Evolutionary conservation across 2,329 filamentous ascomycete genomes (phyloP), one percentile per base, ranked within the genome.

Genomic region (Xylaria hypoxylon): DNA sequence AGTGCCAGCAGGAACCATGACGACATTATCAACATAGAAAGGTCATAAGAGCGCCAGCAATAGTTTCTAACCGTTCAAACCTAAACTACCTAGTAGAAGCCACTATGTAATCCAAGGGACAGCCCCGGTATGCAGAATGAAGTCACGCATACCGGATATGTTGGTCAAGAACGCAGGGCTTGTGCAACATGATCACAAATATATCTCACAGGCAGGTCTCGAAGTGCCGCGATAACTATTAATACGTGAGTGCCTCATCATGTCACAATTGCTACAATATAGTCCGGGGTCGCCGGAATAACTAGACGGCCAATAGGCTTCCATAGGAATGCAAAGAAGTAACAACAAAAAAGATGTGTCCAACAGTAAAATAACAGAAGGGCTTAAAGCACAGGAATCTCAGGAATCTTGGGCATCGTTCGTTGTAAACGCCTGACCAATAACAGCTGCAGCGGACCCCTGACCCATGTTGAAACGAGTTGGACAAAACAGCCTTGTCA

Each of bases 401-500:
- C 6, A 35, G 33, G 33, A 19, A 62, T 53, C 28, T 62, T 57
- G 51, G 63, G 52, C 53, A 50, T 58, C 28, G 58, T 57, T n/a
- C 28, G 58, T 51, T 48, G 47, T 65, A 66, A 59, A 66, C 42
- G 53, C 56, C 59, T 15, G 59, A 35, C 63, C 66, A 68, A 63
- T 68, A 8, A 50, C 50, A 40, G 31, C 19, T 52, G 59, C 63
- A 66, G 60, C 40, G 5, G 38, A 13, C 55, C 63, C 59, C 19
- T n/a, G 55, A 51, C 35, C 24, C 42, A 59, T 58, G 35, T 51
- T 62, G 63, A 66, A 63, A 65, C 66, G 35, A 63, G 56, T 40
- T 53, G 66, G 42, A 47, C 51, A 48, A 56, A 61, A 53, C 51
- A 68, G 66, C 63, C 66, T 61, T 63, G 66, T 66, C 66, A 68